Evolutionary conservation across 2,329 filamentous ascomycete species (phyloP).

Genomic region (Pyrenophora teres): DNA sequence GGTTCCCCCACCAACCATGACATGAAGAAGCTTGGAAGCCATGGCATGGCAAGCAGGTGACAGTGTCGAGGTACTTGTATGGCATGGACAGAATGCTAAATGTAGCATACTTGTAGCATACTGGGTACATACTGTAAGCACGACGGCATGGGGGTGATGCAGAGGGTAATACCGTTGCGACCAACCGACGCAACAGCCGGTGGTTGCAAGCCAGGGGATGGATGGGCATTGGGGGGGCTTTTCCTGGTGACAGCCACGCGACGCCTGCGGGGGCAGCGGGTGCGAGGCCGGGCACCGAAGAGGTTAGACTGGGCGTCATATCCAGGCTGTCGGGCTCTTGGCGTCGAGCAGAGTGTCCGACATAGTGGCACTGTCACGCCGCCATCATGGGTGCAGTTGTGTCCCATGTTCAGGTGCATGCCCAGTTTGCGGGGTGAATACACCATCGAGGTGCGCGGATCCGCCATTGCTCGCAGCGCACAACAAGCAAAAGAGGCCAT

Average conservation of each 20-base stretch:
- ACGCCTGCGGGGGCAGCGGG: conserved; percentile 40
- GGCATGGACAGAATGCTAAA: background rate
- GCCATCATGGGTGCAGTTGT: conserved; percentile 36
- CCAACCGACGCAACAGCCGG: conserved; percentile 31
- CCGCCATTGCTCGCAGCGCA: background rate
- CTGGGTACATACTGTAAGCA: no score
- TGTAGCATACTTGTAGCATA: no score
- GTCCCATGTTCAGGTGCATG: conserved; percentile 32
- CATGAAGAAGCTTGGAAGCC: background rate
- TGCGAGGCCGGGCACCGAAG: conserved; percentile 27
- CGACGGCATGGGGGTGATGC: conserved; percentile 4
- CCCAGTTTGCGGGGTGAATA: conserved; percentile 26
- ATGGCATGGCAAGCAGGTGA: no score
- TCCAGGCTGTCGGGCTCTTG: conserved; percentile 38
- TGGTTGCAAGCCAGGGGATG: conserved; percentile 29
- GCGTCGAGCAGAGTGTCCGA: conserved; percentile 39
- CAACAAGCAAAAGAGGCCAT: background rate
- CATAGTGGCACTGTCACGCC: conserved; percentile 44
- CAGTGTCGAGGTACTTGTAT: no score
- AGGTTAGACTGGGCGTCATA: conserved; percentile 31
- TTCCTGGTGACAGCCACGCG: conserved; percentile 25
- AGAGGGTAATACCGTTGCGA: conserved; percentile 11
- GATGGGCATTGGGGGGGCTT: no score
- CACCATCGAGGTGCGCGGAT: conserved; percentile 3
- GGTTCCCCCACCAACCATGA: background rate